Base-by-base conservation (phyloP, 1,139 yeast species). In the Saccharomycopsis crataegensis region DNA sequence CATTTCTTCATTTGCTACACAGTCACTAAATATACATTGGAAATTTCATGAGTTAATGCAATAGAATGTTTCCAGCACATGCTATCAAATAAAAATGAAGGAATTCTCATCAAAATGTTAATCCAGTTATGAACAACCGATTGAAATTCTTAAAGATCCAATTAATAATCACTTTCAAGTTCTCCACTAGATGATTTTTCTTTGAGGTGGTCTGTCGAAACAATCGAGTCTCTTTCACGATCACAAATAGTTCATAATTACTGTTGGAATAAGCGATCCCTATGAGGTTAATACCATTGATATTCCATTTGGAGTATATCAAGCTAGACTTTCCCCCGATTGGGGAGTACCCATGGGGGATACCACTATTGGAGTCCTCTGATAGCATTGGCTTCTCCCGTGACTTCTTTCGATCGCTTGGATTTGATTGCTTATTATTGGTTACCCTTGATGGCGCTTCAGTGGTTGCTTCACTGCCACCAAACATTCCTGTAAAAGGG, bases 71-170 rank as follows among this genome's bases (percentile, higher is more conserved):
- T 22, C 28, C 28, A 22, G 28, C 28, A 22, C 28, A 22, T 22
- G 28, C 28, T 22, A 22, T 22, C 4, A 22, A 22, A 22, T 22
- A 22, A 22, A 22, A 22, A 3, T 3, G 4, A 22, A 22, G 28
- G 28, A 3, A 22, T 22, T 2, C 2, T 22, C 14, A 11, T 47
- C 16, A 50, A 33, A 50, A 50, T 6, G 49, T 50, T 16, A 51
- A n/a, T 2, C 55, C 58, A n/a, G 47, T 33, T 11, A 56, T 56
- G 36, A 56, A 56, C 28, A 56, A 49, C 32, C 58, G 33, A 16
- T 56, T 53, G 22, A 56, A 56, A 42, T 56, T 50, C 37, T 56
- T 56, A 37, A 56, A 56, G n/a, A 56, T 54, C 58, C 58, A 56
- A 31, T 54, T 56, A 17, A 56, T 51, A 12, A 56, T 48, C 12